Conservation (phyloP, 208 protist species). For the Leishmania tarentolae region DNA sequence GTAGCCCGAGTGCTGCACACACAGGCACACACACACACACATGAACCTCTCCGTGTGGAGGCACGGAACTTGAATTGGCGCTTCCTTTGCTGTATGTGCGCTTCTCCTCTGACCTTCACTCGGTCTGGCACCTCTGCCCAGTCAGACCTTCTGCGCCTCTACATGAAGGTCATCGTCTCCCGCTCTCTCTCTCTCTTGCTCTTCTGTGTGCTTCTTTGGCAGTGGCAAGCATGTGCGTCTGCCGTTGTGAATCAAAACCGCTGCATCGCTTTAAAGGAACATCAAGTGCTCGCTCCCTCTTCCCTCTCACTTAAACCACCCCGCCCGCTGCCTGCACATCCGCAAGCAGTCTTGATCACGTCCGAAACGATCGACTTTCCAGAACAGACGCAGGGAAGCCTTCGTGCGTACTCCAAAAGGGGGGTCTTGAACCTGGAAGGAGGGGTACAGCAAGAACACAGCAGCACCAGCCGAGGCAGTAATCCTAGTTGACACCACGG, state of each 20-base stretch:
- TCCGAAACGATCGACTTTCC: not conserved
- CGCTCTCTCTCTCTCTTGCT: slow-evolving; percentile 1
- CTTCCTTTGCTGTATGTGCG: not conserved
- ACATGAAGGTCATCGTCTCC: not conserved
- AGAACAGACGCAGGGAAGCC: not conserved
- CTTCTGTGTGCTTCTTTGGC: not conserved
- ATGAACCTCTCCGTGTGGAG: not conserved
- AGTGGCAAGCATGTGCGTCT: not conserved
- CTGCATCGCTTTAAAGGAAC: not conserved
- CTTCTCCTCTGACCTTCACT: not conserved
- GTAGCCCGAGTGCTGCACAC: not conserved
- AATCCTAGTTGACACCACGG: not conserved
- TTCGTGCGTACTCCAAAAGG: not conserved
- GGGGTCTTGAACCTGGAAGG: not conserved
- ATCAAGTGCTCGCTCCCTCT: not conserved
- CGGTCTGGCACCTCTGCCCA: not conserved
- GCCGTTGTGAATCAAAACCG: not conserved
- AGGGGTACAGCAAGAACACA: not conserved
- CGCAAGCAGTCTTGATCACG: not conserved
- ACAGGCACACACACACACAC: not conserved
- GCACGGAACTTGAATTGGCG: not conserved
- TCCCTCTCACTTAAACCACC: not conserved
- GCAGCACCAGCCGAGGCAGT: not conserved
- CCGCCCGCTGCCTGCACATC: not conserved
- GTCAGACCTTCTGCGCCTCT: not conserved